Conservation (phyloP, 2,329 filamentous ascomycete species). For the Ophiocordyceps australis region DNA sequence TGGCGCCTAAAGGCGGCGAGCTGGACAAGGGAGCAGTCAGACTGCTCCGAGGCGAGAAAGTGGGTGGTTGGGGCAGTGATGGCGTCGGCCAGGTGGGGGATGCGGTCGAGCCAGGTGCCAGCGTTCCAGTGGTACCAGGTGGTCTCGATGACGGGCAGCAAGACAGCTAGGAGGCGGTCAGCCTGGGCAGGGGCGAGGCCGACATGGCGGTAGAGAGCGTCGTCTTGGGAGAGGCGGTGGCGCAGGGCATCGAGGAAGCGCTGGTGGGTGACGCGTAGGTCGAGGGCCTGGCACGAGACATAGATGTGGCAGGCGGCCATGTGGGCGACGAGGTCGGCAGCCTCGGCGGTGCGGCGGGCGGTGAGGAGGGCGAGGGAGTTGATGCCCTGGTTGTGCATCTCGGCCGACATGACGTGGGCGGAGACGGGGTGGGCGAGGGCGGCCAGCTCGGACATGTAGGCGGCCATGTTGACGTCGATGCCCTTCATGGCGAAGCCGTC, state of each 20-base stretch:
- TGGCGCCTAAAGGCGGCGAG: conserved; percentile 7
- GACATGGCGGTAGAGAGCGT: background rate
- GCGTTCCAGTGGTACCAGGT: conserved; percentile 9
- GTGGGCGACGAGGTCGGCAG: conserved; percentile 34
- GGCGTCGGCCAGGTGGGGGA: conserved; percentile 9
- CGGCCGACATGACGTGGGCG: conserved; percentile 43
- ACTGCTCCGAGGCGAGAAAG: conserved; percentile 6
- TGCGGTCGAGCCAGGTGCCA: conserved; percentile 11
- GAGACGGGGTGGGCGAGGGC: conserved; percentile 44
- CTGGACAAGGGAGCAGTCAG: conserved; percentile 7
- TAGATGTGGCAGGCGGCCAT: conserved; percentile 36
- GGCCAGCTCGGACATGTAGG: conserved; percentile 42
- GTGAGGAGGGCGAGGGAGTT: conserved; percentile 47
- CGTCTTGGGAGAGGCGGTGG: background rate
- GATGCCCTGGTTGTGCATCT: conserved; percentile 49
- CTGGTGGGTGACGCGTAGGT: conserved; percentile 10
- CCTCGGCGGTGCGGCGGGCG: conserved; percentile 35
- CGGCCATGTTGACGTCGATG: conserved; percentile 46
- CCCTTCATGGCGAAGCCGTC: conserved; percentile 44
- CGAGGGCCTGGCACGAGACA: conserved; percentile 36
- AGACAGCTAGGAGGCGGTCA: background rate
- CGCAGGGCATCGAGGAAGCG: conserved; percentile 8
- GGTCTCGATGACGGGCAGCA: conserved; percentile 5
- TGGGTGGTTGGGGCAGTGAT: conserved; percentile 10
- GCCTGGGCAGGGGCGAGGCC: background rate